These are phyloP conservation scores for Phytophthora pluvialis DNA, from an alignment of 352 stramenopile genomes.

Conservation along the genomic window DNA sequence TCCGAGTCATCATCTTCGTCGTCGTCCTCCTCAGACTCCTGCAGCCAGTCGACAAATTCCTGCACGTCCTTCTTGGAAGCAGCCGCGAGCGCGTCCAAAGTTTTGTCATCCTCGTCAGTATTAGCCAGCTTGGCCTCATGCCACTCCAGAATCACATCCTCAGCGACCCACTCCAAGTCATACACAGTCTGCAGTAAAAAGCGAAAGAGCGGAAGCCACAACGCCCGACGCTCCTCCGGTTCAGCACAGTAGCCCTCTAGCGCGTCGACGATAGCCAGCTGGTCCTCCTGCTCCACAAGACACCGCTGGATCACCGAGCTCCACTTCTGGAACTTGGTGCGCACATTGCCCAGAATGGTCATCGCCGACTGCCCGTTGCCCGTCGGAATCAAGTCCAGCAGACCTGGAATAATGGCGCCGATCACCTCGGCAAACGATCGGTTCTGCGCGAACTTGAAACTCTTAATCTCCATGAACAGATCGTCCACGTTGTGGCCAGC, in stretches of 20 bases:
- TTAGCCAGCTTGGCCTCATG: conserved; percentile 44
- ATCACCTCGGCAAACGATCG: conserved; percentile 83
- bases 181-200: conserved; percentile 95
- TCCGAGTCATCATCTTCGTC: conserved; percentile 54
- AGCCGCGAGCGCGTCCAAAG: conserved; percentile 36
- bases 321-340: conserved; percentile 91
- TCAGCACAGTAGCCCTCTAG: conserved; percentile 64
- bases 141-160: conserved; percentile 94
- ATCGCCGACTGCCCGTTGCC: conserved; percentile 53
- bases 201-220: conserved; percentile 89
- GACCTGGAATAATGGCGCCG: conserved; percentile 70
- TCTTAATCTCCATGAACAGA: conserved; percentile 94
- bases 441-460: conserved; percentile 95
- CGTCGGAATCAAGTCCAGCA: conserved; percentile 72
- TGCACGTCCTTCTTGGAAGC: conserved; percentile 76
- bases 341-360: conserved; percentile 80
- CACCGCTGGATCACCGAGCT: conserved; percentile 91
- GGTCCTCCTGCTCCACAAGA: conserved; percentile 82
- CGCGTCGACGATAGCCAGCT: conserved; percentile 60
- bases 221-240: conserved; percentile 48
- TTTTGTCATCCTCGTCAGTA: conserved; percentile 5
- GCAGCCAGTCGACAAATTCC: conserved; percentile 95
- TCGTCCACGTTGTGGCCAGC: conserved; percentile 88
- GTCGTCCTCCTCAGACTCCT: conserved; percentile 74
- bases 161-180: conserved; percentile 92